Evolutionary conservation across 2,329 filamentous ascomycete species (phyloP).

Genomic region (Fusarium proliferatum): DNA sequence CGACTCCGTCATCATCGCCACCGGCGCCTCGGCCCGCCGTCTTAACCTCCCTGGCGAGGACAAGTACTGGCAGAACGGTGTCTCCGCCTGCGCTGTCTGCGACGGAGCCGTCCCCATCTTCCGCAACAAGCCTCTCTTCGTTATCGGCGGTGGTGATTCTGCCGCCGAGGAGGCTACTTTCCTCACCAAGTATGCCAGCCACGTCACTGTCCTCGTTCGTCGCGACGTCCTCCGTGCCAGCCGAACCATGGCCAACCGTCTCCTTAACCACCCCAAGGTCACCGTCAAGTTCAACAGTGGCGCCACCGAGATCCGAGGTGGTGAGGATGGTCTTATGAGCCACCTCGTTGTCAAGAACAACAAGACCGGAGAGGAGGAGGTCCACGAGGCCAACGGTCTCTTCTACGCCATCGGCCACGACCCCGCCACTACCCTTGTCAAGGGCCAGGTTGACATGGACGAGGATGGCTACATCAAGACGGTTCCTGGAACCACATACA

Average conservation of each 20-base stretch:
- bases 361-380: constrained; percentile 79
- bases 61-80: constrained; percentile 96
- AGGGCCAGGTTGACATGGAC: constrained; percentile 89
- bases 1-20: constrained; percentile 93
- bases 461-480: constrained; percentile 92
- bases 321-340: constrained; percentile 87
- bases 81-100: constrained; percentile 96
- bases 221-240: constrained; percentile 87
- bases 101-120: constrained; percentile 98
- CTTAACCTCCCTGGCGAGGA: constrained; percentile 88
- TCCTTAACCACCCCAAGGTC: constrained; percentile 87
- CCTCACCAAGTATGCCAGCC: constrained; percentile 95
- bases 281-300: constrained; percentile 88
- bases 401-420: constrained; percentile 99
- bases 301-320: constrained; percentile 85
- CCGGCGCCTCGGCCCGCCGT: constrained; percentile 89
- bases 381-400: constrained; percentile 88
- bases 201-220: constrained; percentile 93
- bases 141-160: constrained; percentile 96
- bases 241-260: constrained; percentile 89
- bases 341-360: constrained; percentile 86
- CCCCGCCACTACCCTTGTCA: constrained; percentile 89
- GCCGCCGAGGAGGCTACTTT: constrained; percentile 98
- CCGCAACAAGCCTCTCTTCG: constrained; percentile 92
- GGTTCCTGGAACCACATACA: constrained; percentile 86